Conservation (phyloP, 2,329 filamentous ascomycete species). For the Pezicula radicicola region DNA sequence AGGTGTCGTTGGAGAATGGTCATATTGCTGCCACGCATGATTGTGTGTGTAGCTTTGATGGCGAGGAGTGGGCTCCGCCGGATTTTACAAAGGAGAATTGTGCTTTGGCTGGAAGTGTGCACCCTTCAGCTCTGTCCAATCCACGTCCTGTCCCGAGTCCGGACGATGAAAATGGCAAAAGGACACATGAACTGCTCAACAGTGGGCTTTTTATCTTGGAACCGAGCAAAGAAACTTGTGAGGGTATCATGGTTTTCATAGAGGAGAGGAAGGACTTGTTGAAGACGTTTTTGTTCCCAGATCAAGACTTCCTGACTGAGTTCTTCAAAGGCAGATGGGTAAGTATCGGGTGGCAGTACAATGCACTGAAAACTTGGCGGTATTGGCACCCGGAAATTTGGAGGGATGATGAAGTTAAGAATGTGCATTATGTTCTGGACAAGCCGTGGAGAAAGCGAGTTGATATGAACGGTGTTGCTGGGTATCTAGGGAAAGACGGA, state of each 20-base stretch:
- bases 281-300: constrained; percentile 47
- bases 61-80: constrained; percentile 70
- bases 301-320: constrained; percentile 53
- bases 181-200: constrained; percentile 45
- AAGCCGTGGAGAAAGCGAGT: constrained; percentile 55
- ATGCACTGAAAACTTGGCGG: constrained; percentile 57
- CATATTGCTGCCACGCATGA: constrained; percentile 81
- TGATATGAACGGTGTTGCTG: constrained; percentile 31
- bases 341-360: constrained; percentile 55
- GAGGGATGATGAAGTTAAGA: constrained; percentile 52
- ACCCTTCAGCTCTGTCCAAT: constrained; percentile 30
- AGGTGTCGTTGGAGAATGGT: constrained; percentile 57
- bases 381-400: constrained; percentile 53
- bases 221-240: constrained; percentile 35
- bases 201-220: constrained; percentile 48
- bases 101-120: constrained; percentile 47
- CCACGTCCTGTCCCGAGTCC: constrained; percentile 30
- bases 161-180: constrained; percentile 13
- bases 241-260: constrained; percentile 37
- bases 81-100: constrained; percentile 60
- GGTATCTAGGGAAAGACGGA: constrained; percentile 44
- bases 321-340: constrained; percentile 52
- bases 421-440: constrained; percentile 57
- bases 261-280: constrained; percentile 32
- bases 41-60: constrained; percentile 78